These are phyloP conservation scores for Crucihimalaya himalaica DNA, from an alignment of 345 rosid species.

Conservation along the genomic window DNA sequence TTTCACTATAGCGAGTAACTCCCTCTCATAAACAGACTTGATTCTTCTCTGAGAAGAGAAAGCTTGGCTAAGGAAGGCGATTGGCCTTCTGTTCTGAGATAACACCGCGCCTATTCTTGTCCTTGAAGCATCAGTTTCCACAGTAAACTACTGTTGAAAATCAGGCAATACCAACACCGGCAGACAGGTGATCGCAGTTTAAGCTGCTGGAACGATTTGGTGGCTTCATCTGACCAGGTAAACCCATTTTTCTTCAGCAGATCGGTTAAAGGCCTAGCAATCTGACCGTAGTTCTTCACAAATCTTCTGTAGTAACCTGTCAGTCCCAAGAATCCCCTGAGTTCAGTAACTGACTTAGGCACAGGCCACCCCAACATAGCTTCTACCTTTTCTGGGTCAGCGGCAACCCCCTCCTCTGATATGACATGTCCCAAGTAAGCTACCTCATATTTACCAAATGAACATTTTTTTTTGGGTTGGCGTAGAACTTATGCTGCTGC, in stretches of 20 bases:
- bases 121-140: no score
- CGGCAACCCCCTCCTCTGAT: accelerated
- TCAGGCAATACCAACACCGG: no score
- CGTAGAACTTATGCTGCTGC: background rate
- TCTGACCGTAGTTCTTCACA: background rate
- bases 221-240: background rate
- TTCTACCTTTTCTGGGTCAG: background rate
- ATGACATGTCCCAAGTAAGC: background rate
- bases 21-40: background rate
- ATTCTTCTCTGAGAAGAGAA: background rate
- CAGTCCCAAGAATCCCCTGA: background rate
- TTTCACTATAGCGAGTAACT: background rate
- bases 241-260: background rate
- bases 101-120: background rate
- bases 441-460: accelerated
- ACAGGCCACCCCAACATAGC: background rate
- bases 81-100: background rate
- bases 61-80: background rate
- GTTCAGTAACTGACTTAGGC: background rate
- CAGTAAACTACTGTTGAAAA: no score
- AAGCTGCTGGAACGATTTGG: no score
- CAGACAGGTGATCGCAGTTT: no score
- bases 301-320: background rate
- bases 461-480: background rate
- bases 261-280: background rate